Base-by-base conservation (phyloP, 441 rosid species). In the Croton setiger region DNA sequence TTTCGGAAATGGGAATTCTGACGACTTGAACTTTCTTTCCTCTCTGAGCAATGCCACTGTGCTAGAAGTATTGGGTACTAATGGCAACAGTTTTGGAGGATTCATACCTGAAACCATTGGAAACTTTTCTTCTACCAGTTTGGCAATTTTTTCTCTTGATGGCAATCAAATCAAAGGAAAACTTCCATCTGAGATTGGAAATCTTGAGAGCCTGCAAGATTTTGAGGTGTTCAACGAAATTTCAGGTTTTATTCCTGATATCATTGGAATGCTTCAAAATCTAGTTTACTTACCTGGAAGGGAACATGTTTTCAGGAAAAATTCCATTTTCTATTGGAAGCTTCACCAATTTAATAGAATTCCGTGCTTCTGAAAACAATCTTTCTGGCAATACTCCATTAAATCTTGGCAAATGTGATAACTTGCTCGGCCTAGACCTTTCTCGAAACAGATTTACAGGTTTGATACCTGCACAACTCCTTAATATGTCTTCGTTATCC, bases 281-380 rank as follows among this genome's bases (percentile, higher is more conserved):
- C 12, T 82, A 55, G 21, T 21, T n/a, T 5, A 4, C 27, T 11
- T 80, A 20, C 44, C 9, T 7, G 2, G 73, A 8, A 7, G 48
- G 0, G 2, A 80, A 81, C 54, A 18, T 21, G 5, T 41, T 81
- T 4, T 62, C 78, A 6, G 87, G 86, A 8, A 18, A 69, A 36
- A 83, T 84, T 66, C 86, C 88, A 12, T n/a, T 70, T 0, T 67
- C 80, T 14, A 15, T 84, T 18, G 83, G 82, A 0, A 86, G 80
- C 12, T 55, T 76, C 39, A 70, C 76, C 44, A 5, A 31, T 17
- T 59, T 80, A 7, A 47, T 58, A n/a, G 15, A 17, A 18, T 11
- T 27, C 79, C 0, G 0, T 0, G 33, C 43, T 86, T 59, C n/a
- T 0, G 8, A 11, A 18, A 86, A 86, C 58, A 66, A 10, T 18